phyloP scores from a whole-genome alignment of 106 monocot species.

The Platanthera guangdongensis region DNA sequence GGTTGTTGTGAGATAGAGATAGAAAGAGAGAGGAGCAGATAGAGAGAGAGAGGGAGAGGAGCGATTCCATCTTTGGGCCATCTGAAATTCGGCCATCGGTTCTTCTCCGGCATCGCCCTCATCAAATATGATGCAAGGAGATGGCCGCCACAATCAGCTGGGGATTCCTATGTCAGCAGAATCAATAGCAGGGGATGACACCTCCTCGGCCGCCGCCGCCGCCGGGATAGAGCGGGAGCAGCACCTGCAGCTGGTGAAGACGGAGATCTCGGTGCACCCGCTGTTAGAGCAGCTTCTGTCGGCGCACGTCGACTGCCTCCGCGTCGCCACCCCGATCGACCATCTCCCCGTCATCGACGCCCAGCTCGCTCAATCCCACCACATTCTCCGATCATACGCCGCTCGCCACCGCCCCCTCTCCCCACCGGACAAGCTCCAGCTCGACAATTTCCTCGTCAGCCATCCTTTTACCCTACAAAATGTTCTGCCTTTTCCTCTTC shows the following conservation, averaged over 20 bases:
- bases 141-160: constrained; percentile 5
- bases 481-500: background rate
- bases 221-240: constrained; percentile 40
- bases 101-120: background rate
- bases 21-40: no score
- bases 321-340: constrained; percentile 90
- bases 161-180: constrained; percentile 26
- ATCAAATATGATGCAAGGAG: constrained; percentile 27
- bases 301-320: constrained; percentile 81
- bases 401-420: constrained; percentile 55
- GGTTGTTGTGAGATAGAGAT: no score
- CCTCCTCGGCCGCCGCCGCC: constrained; percentile 23
- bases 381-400: constrained; percentile 70
- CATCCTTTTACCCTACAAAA: background rate
- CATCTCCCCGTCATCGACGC: constrained; percentile 86
- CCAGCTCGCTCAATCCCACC: constrained; percentile 61
- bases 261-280: constrained; percentile 86
- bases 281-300: constrained; percentile 73
- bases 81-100: background rate
- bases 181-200: constrained; percentile 22
- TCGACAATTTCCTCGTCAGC: constrained; percentile 84
- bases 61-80: background rate
- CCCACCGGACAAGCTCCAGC: constrained; percentile 79
- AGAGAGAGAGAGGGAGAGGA: background rate
- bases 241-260: constrained; percentile 58